These are phyloP conservation scores for Diplotaxis tenuifolia DNA, from an alignment of 345 rosid species.

Conservation along the genomic window DNA sequence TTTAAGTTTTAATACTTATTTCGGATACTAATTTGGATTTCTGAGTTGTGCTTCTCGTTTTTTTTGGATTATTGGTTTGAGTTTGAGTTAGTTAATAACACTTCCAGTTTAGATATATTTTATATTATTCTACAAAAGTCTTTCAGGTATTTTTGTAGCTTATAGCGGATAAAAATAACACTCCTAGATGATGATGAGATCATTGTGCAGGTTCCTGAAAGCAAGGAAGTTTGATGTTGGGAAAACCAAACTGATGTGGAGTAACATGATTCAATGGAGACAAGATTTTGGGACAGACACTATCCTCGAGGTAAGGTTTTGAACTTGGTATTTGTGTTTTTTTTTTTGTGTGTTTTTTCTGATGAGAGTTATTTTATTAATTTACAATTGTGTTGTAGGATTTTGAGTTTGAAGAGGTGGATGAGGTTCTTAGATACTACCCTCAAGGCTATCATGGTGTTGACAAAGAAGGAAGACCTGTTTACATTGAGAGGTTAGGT, in stretches of 20 bases:
- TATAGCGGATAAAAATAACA: no score
- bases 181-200: neutral
- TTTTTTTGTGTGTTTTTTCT: conserved; percentile 1
- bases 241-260: conserved; percentile 84
- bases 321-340: neutral
- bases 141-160: no score
- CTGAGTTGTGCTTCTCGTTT: neutral
- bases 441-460: conserved; percentile 97
- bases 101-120: neutral
- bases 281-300: conserved; percentile 82
- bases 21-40: neutral
- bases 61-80: neutral
- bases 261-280: conserved; percentile 87
- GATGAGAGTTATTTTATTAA: neutral
- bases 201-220: conserved; percentile 66
- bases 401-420: conserved; percentile 74
- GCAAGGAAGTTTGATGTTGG: conserved; percentile 88
- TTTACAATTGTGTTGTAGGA: conserved; percentile 51
- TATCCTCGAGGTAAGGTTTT: conserved; percentile 57
- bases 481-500: conserved; percentile 83
- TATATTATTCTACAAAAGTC: no score
- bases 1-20: neutral
- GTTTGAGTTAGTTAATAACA: neutral
- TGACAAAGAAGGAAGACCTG: conserved; percentile 95
- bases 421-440: conserved; percentile 71